Evolutionary conservation across 352 stramenopile genomes (phyloP).

Genomic region (Globisporangium orthogonon): DNA sequence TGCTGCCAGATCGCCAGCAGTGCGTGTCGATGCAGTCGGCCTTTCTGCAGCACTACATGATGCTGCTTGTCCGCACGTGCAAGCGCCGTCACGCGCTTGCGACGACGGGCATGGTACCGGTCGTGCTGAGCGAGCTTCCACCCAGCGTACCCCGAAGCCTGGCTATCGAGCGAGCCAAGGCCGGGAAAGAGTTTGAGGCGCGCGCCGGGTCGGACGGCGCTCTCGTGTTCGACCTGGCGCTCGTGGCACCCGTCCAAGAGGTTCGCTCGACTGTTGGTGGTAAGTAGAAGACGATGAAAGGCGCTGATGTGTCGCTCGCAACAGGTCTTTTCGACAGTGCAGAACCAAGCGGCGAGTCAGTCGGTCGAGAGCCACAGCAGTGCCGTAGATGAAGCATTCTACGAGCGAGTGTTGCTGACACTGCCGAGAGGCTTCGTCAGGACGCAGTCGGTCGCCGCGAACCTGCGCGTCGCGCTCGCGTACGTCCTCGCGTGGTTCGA

Average conservation of each 20-base stretch:
- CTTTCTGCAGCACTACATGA: slow-evolving; percentile 87
- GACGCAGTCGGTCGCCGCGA: slow-evolving; percentile 70
- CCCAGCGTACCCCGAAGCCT: slow-evolving; percentile 41
- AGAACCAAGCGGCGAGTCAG: not conserved
- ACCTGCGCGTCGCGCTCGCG: slow-evolving; percentile 84
- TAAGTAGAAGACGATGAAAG: not conserved
- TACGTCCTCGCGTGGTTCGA: slow-evolving; percentile 91
- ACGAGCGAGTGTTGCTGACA: slow-evolving; percentile 41
- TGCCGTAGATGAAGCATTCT: slow-evolving; percentile 26
- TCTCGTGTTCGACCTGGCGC: slow-evolving; percentile 90
- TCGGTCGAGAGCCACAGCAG: not conserved
- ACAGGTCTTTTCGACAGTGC: slow-evolving; percentile 12
- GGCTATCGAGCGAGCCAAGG: slow-evolving; percentile 71
- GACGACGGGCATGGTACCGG: slow-evolving; percentile 95
- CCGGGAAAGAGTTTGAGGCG: slow-evolving; percentile 87
- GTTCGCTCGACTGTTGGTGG: slow-evolving; percentile 6
- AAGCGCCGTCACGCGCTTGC: slow-evolving; percentile 90
- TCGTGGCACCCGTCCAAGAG: slow-evolving; percentile 68
- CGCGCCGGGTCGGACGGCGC: slow-evolving; percentile 90
- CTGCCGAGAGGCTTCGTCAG: slow-evolving; percentile 65
- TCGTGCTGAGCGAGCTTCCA: slow-evolving; percentile 91
- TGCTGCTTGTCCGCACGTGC: slow-evolving; percentile 91
- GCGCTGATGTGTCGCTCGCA: not conserved
- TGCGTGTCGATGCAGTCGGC: slow-evolving; percentile 66
- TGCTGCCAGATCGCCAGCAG: slow-evolving; percentile 90